These are phyloP conservation scores for Dactylorhiza incarnata DNA, from an alignment of 106 monocot species.

Conservation along the genomic window DNA sequence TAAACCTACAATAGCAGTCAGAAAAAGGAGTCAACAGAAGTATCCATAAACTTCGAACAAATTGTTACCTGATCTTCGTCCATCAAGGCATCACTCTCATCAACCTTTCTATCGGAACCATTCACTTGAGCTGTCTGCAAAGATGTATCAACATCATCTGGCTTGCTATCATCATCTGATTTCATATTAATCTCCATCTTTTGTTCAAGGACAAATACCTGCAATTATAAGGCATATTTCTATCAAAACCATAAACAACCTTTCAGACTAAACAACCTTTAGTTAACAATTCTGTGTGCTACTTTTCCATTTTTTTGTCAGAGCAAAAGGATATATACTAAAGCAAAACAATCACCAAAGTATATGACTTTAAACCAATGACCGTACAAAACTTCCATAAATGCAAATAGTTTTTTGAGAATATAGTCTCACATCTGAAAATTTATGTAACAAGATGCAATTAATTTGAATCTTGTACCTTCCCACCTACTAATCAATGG, in stretches of 20 bases:
- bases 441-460: no score
- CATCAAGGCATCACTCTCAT: slow-evolving; percentile 40
- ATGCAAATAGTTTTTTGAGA: no score
- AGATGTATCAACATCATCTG: slow-evolving; percentile 32
- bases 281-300: not conserved
- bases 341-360: not conserved
- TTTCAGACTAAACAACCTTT: not conserved
- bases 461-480: no score
- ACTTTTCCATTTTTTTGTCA: not conserved
- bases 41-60: not conserved
- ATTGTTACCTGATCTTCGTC: slow-evolving; percentile 51
- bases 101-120: slow-evolving; percentile 37
- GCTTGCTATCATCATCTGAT: slow-evolving; percentile 46
- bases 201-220: slow-evolving; percentile 57
- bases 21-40: no score
- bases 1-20: not conserved
- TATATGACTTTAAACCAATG: no score
- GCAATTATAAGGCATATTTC: not conserved
- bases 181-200: slow-evolving; percentile 44
- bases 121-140: slow-evolving; percentile 11
- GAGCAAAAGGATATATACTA: not conserved
- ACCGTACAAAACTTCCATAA: no score
- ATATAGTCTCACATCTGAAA: no score
- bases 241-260: not conserved
- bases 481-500: no score